Conservation (phyloP, 805 yeast species). For the Komagataella populi region DNA sequence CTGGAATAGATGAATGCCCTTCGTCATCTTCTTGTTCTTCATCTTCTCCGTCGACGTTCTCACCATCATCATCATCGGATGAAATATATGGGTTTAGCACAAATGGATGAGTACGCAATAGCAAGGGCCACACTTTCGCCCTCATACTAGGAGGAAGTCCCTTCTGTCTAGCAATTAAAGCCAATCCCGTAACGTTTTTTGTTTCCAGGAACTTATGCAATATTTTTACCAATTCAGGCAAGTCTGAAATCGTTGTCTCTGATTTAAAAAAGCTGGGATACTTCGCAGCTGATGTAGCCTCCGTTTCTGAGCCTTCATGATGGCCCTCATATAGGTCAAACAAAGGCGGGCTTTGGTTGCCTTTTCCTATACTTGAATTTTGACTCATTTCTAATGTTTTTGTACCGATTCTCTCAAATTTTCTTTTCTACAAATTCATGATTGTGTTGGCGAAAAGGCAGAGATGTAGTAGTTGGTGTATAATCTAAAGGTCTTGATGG, state of each 20-base stretch:
- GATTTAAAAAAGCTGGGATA: neutral
- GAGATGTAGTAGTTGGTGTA: neutral
- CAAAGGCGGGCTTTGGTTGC: neutral
- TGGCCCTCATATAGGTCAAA: neutral
- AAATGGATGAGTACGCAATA: conserved; percentile 74
- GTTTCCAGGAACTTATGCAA: conserved; percentile 9
- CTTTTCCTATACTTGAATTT: neutral
- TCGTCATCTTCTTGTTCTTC: conserved; percentile 7
- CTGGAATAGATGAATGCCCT: conserved; percentile 1
- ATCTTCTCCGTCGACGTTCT: conserved; percentile 16
- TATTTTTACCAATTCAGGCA: neutral
- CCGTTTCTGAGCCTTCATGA: neutral
- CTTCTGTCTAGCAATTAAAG: conserved; percentile 64
- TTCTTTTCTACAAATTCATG: neutral
- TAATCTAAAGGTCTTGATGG: neutral
- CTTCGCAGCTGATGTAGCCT: neutral
- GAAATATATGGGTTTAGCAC: conserved; percentile 63
- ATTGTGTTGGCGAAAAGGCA: neutral
- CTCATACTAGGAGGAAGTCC: conserved; percentile 82
- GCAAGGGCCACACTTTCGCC: conserved; percentile 71
- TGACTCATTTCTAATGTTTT: neutral
- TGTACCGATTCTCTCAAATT: neutral
- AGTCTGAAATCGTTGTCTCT: neutral
- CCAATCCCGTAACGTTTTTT: conserved; percentile 62
- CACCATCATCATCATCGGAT: conserved; percentile 35